A percentile compares a stretch with the other conserved stretches of the same genome.
These are phyloP conservation scores for Trifolium repens DNA, from an alignment of 306 rosid species.

Conservation along the genomic window DNA sequence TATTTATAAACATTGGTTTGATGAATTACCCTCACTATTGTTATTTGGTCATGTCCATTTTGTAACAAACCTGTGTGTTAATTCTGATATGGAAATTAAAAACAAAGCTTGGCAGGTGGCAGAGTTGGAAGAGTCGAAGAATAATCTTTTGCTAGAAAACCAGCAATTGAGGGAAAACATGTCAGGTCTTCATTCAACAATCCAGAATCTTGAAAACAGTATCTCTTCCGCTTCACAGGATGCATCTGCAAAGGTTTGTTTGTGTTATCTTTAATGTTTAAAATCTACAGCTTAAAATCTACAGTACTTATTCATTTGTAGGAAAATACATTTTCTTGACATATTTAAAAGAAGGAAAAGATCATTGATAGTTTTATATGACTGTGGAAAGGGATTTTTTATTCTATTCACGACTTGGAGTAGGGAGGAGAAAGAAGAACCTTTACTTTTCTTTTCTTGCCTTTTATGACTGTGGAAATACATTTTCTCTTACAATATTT, in stretches of 20 bases:
- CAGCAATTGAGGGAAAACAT: slow-evolving; percentile 61
- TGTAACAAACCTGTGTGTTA: slow-evolving; percentile 49
- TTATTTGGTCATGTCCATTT: slow-evolving; percentile 43
- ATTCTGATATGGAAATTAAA: slow-evolving; percentile 88
- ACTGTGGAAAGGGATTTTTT: neutral
- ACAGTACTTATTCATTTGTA: neutral
- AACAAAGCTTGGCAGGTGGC: slow-evolving; percentile 90
- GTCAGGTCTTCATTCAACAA: slow-evolving; percentile 65
- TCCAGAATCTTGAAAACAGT: slow-evolving; percentile 59
- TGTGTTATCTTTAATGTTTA: slow-evolving; percentile 34
- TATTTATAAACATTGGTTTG: slow-evolving; percentile 30
- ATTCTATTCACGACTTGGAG: slow-evolving; percentile 23
- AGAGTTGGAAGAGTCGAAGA: slow-evolving; percentile 72
- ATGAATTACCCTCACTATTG: slow-evolving; percentile 39
- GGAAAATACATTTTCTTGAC: neutral
- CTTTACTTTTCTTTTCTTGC: slow-evolving; percentile 18
- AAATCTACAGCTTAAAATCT: slow-evolving; percentile 28
- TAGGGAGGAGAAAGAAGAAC: slow-evolving; percentile 26
- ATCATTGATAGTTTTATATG: slow-evolving; percentile 8
- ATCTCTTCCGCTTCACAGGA: slow-evolving; percentile 47
- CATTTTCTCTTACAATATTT: slow-evolving; percentile 36
- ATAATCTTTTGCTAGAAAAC: slow-evolving; percentile 67
- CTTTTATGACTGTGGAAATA: neutral
- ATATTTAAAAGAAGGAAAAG: slow-evolving; percentile 27
- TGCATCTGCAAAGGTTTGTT: slow-evolving; percentile 64